These are phyloP conservation scores for Exutisphaerella laricina DNA, from an alignment of 2,329 filamentous ascomycete species.

Conservation along the genomic window DNA sequence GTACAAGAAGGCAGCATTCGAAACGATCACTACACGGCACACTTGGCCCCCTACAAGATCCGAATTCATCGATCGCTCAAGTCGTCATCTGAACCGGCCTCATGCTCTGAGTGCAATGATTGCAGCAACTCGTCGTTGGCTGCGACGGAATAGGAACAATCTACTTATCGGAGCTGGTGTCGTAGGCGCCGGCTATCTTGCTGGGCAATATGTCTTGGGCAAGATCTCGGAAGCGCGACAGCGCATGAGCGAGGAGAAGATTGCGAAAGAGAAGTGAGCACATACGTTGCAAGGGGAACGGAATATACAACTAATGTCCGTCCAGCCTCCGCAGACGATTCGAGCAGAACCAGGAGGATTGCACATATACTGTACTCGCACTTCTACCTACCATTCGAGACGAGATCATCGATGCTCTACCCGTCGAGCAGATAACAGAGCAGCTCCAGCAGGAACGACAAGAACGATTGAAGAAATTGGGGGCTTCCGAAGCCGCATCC, in stretches of 20 bases:
- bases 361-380: conserved; percentile 95
- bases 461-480: conserved; percentile 49
- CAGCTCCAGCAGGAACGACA: conserved; percentile 93
- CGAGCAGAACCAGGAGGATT: conserved; percentile 98
- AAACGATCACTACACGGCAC: no score
- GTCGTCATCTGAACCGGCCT: conserved; percentile 3
- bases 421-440: conserved; percentile 86
- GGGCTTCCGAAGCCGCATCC: conserved; percentile 51
- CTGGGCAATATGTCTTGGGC: conserved; percentile 82
- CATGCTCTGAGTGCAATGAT: conserved; percentile 47
- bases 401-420: conserved; percentile 79
- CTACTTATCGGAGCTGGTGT: conserved; percentile 84
- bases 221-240: conserved; percentile 92
- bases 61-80: background rate
- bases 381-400: conserved; percentile 86
- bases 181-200: conserved; percentile 83
- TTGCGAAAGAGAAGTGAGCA: conserved; percentile 89
- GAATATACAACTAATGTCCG: conserved; percentile 4
- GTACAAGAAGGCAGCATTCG: no score
- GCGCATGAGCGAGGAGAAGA: conserved; percentile 93
- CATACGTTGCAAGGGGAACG: background rate
- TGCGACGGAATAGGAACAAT: conserved; percentile 84
- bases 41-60: no score
- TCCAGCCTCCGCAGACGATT: conserved; percentile 84
- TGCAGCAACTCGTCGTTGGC: conserved; percentile 76